Percentiles rank a stretch among this genome's conserved stretches.
These are phyloP conservation scores for Pelargonium fulgidum DNA, from an alignment of 441 rosid species.

Conservation along the genomic window DNA sequence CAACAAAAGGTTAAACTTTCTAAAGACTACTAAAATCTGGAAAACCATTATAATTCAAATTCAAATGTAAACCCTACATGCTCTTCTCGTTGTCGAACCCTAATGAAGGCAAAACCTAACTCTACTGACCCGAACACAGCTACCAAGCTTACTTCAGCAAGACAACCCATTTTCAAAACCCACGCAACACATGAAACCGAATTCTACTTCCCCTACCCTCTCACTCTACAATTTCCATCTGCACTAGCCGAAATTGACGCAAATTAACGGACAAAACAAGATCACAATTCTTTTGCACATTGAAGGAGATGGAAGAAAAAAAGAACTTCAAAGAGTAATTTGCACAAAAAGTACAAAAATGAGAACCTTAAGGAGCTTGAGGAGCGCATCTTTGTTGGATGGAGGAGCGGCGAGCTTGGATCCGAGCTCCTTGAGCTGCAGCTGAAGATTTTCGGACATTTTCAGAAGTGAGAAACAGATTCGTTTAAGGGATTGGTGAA, in stretches of 20 bases:
- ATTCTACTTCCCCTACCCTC: background rate
- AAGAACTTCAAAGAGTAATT: background rate
- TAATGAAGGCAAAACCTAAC: background rate
- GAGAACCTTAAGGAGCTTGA: slow-evolving; percentile 80
- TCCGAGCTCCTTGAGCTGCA: slow-evolving; percentile 77
- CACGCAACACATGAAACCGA: background rate
- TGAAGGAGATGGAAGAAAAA: slow-evolving; percentile 10
- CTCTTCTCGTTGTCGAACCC: background rate
- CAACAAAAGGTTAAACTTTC: slow-evolving; percentile 2
- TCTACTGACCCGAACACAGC: slow-evolving; percentile 18
- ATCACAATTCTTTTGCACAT: background rate
- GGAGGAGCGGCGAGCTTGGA: slow-evolving; percentile 80
- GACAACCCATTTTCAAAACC: background rate
- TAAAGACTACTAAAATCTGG: background rate
- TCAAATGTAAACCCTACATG: background rate
- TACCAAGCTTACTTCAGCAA: background rate
- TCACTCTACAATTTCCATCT: slow-evolving; percentile 3
- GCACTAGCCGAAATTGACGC: slow-evolving; percentile 8
- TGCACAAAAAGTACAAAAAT: slow-evolving; percentile 10
- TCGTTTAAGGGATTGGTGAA: slow-evolving; percentile 1
- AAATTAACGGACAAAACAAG: slow-evolving; percentile 11
- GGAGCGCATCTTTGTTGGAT: slow-evolving; percentile 63
- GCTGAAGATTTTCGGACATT: slow-evolving; percentile 66
- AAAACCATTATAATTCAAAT: background rate
- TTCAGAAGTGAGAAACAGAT: slow-evolving; percentile 4